Evolutionary conservation across 2,329 filamentous ascomycete genomes (phyloP).

Genomic region (Hypoxylon sp.): DNA sequence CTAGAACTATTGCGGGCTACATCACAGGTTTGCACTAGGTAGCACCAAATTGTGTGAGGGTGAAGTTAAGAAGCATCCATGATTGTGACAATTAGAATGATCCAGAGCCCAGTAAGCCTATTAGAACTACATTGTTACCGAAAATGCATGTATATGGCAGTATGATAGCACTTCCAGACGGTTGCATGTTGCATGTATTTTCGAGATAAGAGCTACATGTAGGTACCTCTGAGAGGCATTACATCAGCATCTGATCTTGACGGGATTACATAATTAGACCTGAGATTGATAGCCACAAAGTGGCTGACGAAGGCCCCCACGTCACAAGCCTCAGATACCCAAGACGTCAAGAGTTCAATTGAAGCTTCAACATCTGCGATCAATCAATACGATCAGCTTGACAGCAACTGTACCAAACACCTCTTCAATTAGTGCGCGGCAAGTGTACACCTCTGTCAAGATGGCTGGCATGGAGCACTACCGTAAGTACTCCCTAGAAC

Average conservation of each 20-base stretch:
- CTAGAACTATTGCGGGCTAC: constrained; percentile 20
- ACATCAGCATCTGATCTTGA: background rate
- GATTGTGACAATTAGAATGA: background rate
- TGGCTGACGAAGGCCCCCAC: constrained; percentile 30
- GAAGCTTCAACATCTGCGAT: constrained; percentile 37
- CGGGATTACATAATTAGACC: background rate
- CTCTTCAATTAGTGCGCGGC: constrained; percentile 38
- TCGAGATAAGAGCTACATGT: background rate
- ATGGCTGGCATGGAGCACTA: constrained; percentile 61
- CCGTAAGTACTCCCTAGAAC: constrained; percentile 52
- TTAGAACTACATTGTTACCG: background rate
- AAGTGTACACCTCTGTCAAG: constrained; percentile 48
- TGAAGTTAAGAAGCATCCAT: background rate
- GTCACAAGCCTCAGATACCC: constrained; percentile 14
- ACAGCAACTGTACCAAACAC: constrained; percentile 31
- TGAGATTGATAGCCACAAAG: constrained; percentile 22
- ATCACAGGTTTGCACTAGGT: constrained; percentile 24
- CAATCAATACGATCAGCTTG: constrained; percentile 18
- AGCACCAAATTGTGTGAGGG: background rate
- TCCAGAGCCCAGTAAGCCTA: background rate
- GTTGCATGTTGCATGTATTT: too few species aligned
- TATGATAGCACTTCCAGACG: too few species aligned
- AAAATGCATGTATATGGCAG: background rate
- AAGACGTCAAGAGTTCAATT: constrained; percentile 28
- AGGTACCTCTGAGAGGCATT: background rate